Percentiles rank a stretch among this genome's conserved stretches.
Conservation (phyloP, 2,329 filamentous ascomycete genomes). For the Plectosphaerella plurivora region DNA sequence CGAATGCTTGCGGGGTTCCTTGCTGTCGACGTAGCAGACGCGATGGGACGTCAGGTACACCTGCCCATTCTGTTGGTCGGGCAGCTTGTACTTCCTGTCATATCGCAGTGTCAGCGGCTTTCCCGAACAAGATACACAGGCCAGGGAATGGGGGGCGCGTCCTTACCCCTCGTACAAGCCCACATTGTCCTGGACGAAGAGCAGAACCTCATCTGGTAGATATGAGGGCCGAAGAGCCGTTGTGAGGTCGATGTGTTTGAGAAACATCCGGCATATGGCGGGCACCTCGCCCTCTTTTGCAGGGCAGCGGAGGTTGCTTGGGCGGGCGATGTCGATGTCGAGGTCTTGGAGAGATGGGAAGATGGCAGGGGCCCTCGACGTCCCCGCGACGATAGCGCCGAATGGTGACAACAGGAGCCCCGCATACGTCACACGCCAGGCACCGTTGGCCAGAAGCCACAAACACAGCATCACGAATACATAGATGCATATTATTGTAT, state of each 20-base stretch:
- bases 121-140: neutral
- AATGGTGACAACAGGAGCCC: too few relatives aligned
- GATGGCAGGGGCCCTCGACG: too few relatives aligned
- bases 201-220: conserved; percentile 85
- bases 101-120: neutral
- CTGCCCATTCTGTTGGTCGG: conserved; percentile 90
- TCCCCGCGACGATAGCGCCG: conserved; percentile 3
- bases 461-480: too few relatives aligned
- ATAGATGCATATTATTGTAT: too few relatives aligned
- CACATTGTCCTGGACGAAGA: conserved; percentile 97
- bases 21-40: conserved; percentile 89
- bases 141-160: conserved; percentile 1
- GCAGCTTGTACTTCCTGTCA: conserved; percentile 85
- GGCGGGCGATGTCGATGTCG: too few relatives aligned
- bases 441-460: too few relatives aligned
- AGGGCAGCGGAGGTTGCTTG: too few relatives aligned
- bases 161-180: conserved; percentile 93
- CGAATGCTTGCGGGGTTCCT: conserved; percentile 79
- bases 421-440: too few relatives aligned
- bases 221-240: conserved; percentile 92
- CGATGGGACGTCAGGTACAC: conserved; percentile 95
- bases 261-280: conserved; percentile 77
- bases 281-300: neutral
- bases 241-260: conserved; percentile 92
- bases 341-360: too few relatives aligned